phyloP scores from a whole-genome alignment of 2,329 filamentous ascomycete species.

The Gnomoniopsis smithogilvyi region DNA sequence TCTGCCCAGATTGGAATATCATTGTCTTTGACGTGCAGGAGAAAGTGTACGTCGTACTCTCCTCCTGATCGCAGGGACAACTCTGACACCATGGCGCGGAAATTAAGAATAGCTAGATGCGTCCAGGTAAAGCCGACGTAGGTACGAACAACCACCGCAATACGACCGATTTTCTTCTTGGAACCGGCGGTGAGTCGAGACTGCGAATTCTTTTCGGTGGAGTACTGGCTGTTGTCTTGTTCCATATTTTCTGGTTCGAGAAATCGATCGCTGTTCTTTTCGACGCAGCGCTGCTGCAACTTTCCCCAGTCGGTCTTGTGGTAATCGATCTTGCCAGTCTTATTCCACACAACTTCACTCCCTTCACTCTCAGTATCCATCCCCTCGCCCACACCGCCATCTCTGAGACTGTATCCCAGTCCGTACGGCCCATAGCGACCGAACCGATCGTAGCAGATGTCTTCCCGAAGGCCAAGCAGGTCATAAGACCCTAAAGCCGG shows the following conservation, averaged over 20 bases:
- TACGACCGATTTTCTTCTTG: slow-evolving; percentile 51
- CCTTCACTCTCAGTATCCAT: slow-evolving; percentile 70
- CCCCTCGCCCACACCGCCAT: slow-evolving; percentile 70
- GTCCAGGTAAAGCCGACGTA: slow-evolving; percentile 80
- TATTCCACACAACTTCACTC: slow-evolving; percentile 56
- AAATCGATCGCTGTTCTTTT: slow-evolving; percentile 63
- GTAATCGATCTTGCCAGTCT: slow-evolving; percentile 55
- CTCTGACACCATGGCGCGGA: slow-evolving; percentile 79
- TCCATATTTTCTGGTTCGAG: slow-evolving; percentile 34
- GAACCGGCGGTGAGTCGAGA: slow-evolving; percentile 3
- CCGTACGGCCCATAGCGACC: slow-evolving; percentile 83
- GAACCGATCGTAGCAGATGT: slow-evolving; percentile 86
- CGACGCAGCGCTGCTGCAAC: slow-evolving; percentile 51
- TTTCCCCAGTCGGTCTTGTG: slow-evolving; percentile 51
- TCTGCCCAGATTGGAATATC: slow-evolving; percentile 80
- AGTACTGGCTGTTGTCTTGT: slow-evolving; percentile 18
- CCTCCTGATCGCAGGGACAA: slow-evolving; percentile 73
- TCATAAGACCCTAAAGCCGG: slow-evolving; percentile 74
- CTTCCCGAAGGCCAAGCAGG: slow-evolving; percentile 68
- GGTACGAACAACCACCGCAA: slow-evolving; percentile 74
- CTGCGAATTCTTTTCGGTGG: slow-evolving; percentile 1
- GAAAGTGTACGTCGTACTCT: slow-evolving; percentile 79
- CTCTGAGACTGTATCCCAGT: slow-evolving; percentile 71
- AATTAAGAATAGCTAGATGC: slow-evolving; percentile 71
- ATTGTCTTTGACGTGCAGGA: slow-evolving; percentile 80